Percentiles rank a stretch among this genome's conserved stretches.
Conservation (phyloP, 2,329 filamentous ascomycete species). For the Dendrostoma leiphaemia region DNA sequence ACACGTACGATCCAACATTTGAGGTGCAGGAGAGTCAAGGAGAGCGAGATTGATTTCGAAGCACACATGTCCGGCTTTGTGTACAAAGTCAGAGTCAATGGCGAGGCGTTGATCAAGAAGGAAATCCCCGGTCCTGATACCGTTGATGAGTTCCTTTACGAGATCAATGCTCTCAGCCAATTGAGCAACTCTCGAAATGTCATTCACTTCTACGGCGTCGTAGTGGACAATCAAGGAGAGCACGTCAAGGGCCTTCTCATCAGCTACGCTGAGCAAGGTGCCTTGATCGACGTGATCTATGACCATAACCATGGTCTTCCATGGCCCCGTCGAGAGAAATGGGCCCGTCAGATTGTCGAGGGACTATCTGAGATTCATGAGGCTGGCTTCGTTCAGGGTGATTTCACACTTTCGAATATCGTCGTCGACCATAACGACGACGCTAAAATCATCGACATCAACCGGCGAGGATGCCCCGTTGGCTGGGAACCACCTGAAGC, state of each 20-base stretch:
- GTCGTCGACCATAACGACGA: constrained; percentile 83
- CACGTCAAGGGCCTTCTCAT: constrained; percentile 87
- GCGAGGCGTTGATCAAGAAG: constrained; percentile 82
- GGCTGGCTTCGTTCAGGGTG: constrained; percentile 92
- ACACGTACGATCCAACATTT: constrained; percentile 73
- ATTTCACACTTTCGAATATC: constrained; percentile 96
- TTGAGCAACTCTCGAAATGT: constrained; percentile 72
- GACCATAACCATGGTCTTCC: constrained; percentile 63
- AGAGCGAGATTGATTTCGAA: constrained; percentile 78
- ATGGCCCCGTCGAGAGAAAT: constrained; percentile 76
- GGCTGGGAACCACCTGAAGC: constrained; percentile 98
- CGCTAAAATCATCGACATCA: constrained; percentile 98
- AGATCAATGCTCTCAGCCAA: constrained; percentile 88
- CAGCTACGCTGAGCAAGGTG: constrained; percentile 80
- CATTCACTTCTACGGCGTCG: constrained; percentile 82
- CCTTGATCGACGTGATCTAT: constrained; percentile 87
- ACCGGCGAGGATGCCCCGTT: constrained; percentile 91
- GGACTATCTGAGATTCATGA: constrained; percentile 93
- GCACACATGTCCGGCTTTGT: constrained; percentile 96
- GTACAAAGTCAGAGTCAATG: constrained; percentile 79
- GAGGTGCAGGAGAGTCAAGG: constrained; percentile 60
- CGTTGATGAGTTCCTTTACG: constrained; percentile 94
- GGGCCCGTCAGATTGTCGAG: constrained; percentile 87
- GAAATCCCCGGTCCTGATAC: constrained; percentile 96
- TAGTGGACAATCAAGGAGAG: constrained; percentile 74